Evolutionary conservation across 768 basidiomycete genomes (phyloP).

Genomic region (Macrolepiota dolichaula): DNA sequence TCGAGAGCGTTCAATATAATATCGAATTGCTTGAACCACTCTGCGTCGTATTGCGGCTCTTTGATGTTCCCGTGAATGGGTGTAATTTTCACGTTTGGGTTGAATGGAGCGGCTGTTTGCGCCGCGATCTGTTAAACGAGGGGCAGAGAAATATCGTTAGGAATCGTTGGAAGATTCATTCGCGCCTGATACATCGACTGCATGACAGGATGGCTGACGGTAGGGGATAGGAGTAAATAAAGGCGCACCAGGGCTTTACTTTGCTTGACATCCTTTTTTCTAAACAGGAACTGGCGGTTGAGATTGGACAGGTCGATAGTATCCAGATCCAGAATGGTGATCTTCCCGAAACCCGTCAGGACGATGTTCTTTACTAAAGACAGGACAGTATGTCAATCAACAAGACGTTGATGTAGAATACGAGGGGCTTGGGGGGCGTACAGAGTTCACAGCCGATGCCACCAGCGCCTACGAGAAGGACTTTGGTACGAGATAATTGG

Average conservation of each 20-base stretch:
- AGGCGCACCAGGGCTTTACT: conserved; percentile 82
- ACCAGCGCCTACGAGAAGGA: conserved; percentile 91
- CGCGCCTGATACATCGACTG: not conserved
- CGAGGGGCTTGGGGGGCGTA: conserved; percentile 32
- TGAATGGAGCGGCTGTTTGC: conserved; percentile 78
- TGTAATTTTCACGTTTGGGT: conserved; percentile 81
- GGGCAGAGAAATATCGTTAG: not conserved
- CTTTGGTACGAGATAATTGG: conserved; percentile 58
- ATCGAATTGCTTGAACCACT: conserved; percentile 89
- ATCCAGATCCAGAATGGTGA: conserved; percentile 92
- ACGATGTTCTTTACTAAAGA: conserved; percentile 90
- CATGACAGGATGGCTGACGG: not conserved
- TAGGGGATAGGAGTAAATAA: not conserved
- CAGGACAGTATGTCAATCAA: not conserved
- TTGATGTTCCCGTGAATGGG: conserved; percentile 97
- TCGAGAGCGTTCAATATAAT: conserved; percentile 95
- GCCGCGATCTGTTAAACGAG: conserved; percentile 64
- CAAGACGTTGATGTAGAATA: not conserved
- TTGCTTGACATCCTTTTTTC: conserved; percentile 96
- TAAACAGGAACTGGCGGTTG: conserved; percentile 95
- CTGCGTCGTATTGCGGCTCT: conserved; percentile 82
- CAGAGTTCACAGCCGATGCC: conserved; percentile 97
- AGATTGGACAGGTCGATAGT: conserved; percentile 98
- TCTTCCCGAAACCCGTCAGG: conserved; percentile 87
- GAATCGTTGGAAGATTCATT: not conserved